phyloP scores from a whole-genome alignment of 306 rosid genomes.

The Datisca glomerata region DNA sequence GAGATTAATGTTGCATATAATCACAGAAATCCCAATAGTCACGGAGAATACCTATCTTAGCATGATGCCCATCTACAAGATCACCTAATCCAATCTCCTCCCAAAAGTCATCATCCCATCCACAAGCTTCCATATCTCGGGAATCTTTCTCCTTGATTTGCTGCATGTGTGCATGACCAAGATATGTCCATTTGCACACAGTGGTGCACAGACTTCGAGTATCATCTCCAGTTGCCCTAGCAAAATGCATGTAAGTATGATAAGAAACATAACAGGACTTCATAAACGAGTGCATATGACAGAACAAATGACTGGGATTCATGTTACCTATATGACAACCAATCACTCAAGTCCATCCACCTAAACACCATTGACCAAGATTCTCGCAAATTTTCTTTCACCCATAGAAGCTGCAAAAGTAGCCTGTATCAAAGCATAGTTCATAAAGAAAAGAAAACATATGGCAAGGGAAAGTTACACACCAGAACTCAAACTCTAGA shows the following conservation, averaged over 20 bases:
- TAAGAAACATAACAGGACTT: conserved; percentile 2
- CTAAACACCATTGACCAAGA: conserved; percentile 91
- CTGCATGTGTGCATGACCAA: conserved; percentile 99
- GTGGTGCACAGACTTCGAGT: conserved; percentile 95
- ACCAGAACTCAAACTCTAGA: too few relatives aligned
- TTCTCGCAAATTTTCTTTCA: conserved; percentile 88
- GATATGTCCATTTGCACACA: conserved; percentile 97
- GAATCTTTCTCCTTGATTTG: conserved; percentile 50
- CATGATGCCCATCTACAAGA: conserved; percentile 91
- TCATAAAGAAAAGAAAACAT: too few relatives aligned
- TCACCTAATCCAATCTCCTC: conserved; percentile 98
- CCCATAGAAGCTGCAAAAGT: conserved; percentile 86
- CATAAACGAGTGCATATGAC: conserved; percentile 1
- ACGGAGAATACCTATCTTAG: conserved; percentile 65
- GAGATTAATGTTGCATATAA: too few relatives aligned
- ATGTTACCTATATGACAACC: conserved; percentile 89
- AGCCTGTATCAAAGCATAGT: conserved; percentile 12
- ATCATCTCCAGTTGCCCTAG: conserved; percentile 94
- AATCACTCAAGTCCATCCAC: conserved; percentile 99
- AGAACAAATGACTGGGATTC: conserved; percentile 2
- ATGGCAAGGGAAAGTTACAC: too few relatives aligned
- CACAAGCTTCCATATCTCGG: conserved; percentile 88
- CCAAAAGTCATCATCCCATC: conserved; percentile 99
- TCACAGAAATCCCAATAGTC: too few relatives aligned
- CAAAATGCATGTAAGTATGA: conserved; percentile 3